A percentile compares a stretch with the other conserved stretches of the same genome.
These are phyloP conservation scores for Ophiostoma australiae DNA, from an alignment of 2,329 filamentous ascomycete genomes.

Conservation along the genomic window DNA sequence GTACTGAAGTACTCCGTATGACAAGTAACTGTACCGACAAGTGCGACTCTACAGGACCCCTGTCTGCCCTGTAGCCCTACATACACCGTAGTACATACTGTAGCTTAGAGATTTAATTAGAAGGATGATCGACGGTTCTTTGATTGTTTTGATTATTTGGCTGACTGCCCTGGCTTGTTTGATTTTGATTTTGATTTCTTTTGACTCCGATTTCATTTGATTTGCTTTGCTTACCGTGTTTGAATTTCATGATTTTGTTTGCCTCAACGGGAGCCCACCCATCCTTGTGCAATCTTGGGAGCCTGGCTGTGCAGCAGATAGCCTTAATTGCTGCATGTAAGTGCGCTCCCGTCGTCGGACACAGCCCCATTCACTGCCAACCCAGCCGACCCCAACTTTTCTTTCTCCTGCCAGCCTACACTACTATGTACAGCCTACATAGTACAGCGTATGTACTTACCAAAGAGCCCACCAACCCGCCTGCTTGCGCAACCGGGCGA, in stretches of 20 bases:
- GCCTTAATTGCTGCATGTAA: neutral
- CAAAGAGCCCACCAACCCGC: neutral
- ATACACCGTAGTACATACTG: no score
- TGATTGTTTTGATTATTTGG: neutral
- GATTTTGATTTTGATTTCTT: neutral
- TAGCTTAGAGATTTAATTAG: neutral
- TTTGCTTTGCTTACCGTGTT: neutral
- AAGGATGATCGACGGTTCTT: neutral
- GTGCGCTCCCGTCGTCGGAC: neutral
- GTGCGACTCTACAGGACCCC: neutral
- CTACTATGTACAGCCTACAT: neutral
- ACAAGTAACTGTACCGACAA: no score
- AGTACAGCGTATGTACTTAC: no score
- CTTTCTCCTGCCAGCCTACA: no score
- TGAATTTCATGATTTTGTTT: neutral
- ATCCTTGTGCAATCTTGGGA: neutral
- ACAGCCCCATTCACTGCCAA: neutral
- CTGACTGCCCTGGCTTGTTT: neutral
- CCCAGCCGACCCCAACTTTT: neutral
- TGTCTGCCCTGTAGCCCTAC: neutral
- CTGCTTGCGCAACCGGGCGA: slow-evolving; percentile 1
- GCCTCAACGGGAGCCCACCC: neutral
- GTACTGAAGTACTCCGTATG: neutral
- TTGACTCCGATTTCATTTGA: neutral
- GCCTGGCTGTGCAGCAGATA: slow-evolving; percentile 3